phyloP scores from a whole-genome alignment of 208 protist genomes.

The Leishmania aethiopica region DNA sequence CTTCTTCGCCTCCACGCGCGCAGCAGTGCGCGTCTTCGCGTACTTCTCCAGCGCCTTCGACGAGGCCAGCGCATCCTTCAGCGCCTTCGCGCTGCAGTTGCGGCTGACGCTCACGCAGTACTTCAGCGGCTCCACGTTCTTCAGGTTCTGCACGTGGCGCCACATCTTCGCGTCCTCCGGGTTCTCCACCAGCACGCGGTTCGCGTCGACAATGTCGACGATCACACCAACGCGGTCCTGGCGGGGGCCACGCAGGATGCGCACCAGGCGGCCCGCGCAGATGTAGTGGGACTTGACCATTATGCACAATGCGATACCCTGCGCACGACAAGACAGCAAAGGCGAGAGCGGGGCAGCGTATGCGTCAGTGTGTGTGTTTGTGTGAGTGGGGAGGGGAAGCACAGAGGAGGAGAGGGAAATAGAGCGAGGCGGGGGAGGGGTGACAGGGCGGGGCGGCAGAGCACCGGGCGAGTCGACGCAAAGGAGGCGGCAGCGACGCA shows the following conservation, averaged over 20 bases:
- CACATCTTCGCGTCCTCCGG: conserved; percentile 89
- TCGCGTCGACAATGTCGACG: conserved; percentile 91
- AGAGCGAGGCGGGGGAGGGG: neutral
- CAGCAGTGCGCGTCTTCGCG: conserved; percentile 79
- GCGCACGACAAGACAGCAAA: neutral
- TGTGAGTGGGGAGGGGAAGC: neutral
- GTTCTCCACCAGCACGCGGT: conserved; percentile 92
- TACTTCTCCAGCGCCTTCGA: conserved; percentile 88
- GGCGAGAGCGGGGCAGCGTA: neutral
- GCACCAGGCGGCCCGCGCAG: conserved; percentile 54
- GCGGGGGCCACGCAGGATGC: conserved; percentile 61
- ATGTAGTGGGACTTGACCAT: conserved; percentile 77
- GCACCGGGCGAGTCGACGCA: neutral
- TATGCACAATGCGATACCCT: conserved; percentile 38
- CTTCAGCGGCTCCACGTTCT: conserved; percentile 89
- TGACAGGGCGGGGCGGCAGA: neutral
- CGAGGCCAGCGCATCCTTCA: conserved; percentile 72
- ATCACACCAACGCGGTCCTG: conserved; percentile 74
- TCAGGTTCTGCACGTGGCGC: conserved; percentile 90
- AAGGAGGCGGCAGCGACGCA: neutral
- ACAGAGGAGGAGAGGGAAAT: neutral
- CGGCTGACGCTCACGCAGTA: conserved; percentile 59
- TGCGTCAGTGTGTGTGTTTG: conserved; percentile 7
- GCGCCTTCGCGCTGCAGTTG: conserved; percentile 76
- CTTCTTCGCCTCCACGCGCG: conserved; percentile 81